Conservation (phyloP, 2,329 filamentous ascomycete species). For the Clarireedia homoeocarpa region DNA sequence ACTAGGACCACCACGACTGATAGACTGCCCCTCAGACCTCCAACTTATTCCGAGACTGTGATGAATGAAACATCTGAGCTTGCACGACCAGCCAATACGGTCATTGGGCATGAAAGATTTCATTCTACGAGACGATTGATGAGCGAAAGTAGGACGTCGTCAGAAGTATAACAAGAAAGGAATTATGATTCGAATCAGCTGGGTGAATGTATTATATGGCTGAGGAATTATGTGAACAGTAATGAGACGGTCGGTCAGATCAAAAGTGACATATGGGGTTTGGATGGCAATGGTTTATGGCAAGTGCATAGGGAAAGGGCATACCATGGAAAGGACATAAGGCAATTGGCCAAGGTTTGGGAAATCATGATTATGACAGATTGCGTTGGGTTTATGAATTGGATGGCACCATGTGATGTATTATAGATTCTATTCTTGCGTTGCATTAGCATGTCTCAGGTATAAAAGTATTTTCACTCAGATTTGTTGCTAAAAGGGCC, state of each 20-base stretch:
- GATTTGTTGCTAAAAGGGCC: too few species aligned
- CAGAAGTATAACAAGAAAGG: background rate
- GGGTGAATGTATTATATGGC: background rate
- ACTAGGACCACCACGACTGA: background rate
- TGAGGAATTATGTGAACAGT: background rate
- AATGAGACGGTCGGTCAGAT: background rate
- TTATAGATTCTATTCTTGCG: too few species aligned
- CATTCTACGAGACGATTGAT: slow-evolving; percentile 12
- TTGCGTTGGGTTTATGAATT: too few species aligned
- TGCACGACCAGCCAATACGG: slow-evolving; percentile 12
- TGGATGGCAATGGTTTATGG: background rate
- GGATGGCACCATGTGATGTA: too few species aligned
- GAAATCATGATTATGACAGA: background rate
- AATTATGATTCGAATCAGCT: background rate
- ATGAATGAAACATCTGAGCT: slow-evolving; percentile 9
- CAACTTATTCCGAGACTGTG: slow-evolving; percentile 21
- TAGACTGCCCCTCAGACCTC: slow-evolving; percentile 12
- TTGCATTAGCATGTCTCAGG: too few species aligned
- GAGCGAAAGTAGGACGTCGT: background rate
- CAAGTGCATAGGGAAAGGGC: background rate
- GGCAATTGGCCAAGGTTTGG: background rate
- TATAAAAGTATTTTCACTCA: too few species aligned
- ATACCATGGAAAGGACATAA: background rate
- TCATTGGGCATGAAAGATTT: slow-evolving; percentile 12
- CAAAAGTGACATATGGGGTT: background rate